Evolutionary conservation across 192 early-diverging fungal species (phyloP).

Genomic region (Chytriomyces sp.): DNA sequence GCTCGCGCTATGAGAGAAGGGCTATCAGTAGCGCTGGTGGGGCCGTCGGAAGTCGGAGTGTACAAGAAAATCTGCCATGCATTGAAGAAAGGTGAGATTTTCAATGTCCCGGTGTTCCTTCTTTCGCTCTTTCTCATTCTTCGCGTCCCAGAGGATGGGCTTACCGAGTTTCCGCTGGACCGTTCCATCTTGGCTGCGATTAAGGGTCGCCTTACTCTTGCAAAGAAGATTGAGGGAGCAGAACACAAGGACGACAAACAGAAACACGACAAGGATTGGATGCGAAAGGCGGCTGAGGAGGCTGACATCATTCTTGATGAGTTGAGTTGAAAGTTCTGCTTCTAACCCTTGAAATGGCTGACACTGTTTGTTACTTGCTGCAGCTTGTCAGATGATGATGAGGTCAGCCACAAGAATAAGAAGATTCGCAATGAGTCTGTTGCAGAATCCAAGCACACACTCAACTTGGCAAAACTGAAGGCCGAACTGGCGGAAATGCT

Average conservation of each 20-base stretch:
- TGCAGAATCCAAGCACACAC: no score
- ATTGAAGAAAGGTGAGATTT: slow-evolving; percentile 67
- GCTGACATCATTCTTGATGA: slow-evolving; percentile 80
- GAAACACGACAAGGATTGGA: slow-evolving; percentile 71
- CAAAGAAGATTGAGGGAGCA: slow-evolving; percentile 75
- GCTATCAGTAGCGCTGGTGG: slow-evolving; percentile 77
- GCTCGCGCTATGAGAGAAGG: slow-evolving; percentile 86
- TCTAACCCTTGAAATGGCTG: not conserved
- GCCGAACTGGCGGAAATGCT: slow-evolving; percentile 35
- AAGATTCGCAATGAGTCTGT: not conserved
- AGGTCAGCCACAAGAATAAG: slow-evolving; percentile 3
- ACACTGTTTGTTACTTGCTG: not conserved
- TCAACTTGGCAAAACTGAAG: slow-evolving; percentile 21
- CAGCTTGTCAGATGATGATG: slow-evolving; percentile 18
- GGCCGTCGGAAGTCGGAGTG: slow-evolving; percentile 78
- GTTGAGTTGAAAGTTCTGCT: slow-evolving; percentile 24
- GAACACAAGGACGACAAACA: slow-evolving; percentile 60
- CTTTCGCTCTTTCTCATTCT: slow-evolving; percentile 9
- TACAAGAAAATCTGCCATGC: slow-evolving; percentile 84
- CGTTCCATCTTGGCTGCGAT: slow-evolving; percentile 66
- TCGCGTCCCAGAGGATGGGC: slow-evolving; percentile 41
- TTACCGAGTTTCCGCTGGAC: slow-evolving; percentile 83
- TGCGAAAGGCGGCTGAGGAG: slow-evolving; percentile 76
- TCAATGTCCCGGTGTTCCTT: not conserved
- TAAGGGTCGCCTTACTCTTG: slow-evolving; percentile 77